These are phyloP conservation scores for Malus sieversii DNA, from an alignment of 306 rosid genomes.

Conservation along the genomic window DNA sequence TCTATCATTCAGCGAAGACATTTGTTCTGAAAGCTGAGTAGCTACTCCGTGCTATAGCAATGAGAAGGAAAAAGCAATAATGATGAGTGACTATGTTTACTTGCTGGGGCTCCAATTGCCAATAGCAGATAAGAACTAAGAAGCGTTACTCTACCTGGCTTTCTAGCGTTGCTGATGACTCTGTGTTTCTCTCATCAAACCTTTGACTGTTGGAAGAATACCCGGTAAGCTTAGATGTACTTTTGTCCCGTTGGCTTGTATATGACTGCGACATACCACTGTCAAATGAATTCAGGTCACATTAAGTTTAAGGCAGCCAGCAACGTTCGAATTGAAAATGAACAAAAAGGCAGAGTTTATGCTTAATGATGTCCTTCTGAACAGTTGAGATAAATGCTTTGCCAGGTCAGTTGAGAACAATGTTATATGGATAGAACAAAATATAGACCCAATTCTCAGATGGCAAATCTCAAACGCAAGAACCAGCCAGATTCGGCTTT, in stretches of 20 bases:
- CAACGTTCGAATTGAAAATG: not conserved
- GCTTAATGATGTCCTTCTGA: not conserved
- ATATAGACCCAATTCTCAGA: not conserved
- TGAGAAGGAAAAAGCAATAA: conserved; percentile 1
- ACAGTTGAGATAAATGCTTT: not conserved
- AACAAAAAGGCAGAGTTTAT: not conserved
- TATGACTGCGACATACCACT: conserved; percentile 87
- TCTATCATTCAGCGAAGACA: conserved; percentile 82
- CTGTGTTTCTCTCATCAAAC: conserved; percentile 61
- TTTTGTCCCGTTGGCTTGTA: conserved; percentile 78
- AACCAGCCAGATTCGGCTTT: not conserved
- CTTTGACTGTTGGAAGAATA: conserved; percentile 40
- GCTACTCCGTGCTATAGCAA: conserved; percentile 45
- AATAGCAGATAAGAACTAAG: conserved; percentile 9
- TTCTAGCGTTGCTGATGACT: conserved; percentile 35
- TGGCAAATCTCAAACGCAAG: not conserved
- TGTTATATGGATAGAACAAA: not conserved
- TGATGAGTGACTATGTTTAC: conserved; percentile 7
- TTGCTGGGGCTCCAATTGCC: not conserved
- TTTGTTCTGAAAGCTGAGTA: conserved; percentile 80
- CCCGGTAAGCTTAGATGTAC: conserved; percentile 40
- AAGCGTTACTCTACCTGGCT: conserved; percentile 46
- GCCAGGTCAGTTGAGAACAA: not conserved
- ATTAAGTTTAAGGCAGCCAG: conserved; percentile 3
- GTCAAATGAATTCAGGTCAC: conserved; percentile 20